Conservation (phyloP, 2,329 filamentous ascomycete species). For the Tolypocladium album region DNA sequence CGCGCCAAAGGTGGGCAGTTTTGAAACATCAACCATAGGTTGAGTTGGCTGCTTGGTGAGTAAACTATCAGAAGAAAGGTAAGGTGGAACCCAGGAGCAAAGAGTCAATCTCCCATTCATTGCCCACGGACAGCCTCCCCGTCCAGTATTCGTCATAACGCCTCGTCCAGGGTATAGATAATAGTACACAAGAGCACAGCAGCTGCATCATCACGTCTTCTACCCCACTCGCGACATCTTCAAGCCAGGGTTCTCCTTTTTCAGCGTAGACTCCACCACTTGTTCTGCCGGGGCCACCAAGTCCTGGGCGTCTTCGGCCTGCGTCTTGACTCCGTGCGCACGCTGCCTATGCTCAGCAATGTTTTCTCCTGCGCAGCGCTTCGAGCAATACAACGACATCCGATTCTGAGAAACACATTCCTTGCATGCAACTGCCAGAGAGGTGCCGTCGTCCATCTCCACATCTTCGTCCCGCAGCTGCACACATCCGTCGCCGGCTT, state of each 20-base stretch:
- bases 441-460: conserved; percentile 23
- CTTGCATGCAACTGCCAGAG: conserved; percentile 25
- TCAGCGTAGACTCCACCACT: conserved; percentile 15
- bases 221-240: conserved; percentile 12
- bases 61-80: no score
- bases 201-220: neutral
- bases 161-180: neutral
- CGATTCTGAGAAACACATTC: conserved; percentile 27
- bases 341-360: conserved; percentile 27
- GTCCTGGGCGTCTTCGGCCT: conserved; percentile 6
- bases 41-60: no score
- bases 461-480: conserved; percentile 27
- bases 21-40: no score
- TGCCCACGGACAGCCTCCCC: neutral
- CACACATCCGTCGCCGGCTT: conserved; percentile 27
- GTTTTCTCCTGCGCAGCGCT: conserved; percentile 28
- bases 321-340: conserved; percentile 17
- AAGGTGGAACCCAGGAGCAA: neutral
- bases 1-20: no score
- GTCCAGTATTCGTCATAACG: neutral
- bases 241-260: conserved; percentile 21
- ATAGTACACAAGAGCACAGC: neutral
- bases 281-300: neutral
- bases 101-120: neutral
- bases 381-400: conserved; percentile 30